Conservation (phyloP, 805 yeast genomes). For the Debaryomyces tyrocola region DNA sequence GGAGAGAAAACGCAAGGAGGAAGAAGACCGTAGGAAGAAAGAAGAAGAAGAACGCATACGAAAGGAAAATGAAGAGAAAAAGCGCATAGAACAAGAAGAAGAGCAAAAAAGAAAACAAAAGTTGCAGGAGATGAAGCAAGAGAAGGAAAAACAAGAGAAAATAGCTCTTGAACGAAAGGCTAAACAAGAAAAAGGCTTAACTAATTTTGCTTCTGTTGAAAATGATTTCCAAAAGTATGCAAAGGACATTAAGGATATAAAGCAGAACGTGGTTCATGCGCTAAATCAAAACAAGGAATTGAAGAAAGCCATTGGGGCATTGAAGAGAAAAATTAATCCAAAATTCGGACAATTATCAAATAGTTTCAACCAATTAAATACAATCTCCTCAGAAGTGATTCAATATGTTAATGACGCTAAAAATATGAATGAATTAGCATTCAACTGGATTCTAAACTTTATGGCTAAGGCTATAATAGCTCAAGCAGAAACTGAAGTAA, state of each 20-base stretch:
- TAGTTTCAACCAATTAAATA: slow-evolving; percentile 56
- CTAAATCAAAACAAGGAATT: slow-evolving; percentile 50
- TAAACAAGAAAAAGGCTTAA: slow-evolving; percentile 18
- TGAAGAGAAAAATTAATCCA: slow-evolving; percentile 78
- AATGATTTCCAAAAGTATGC: slow-evolving; percentile 48
- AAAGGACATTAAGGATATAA: slow-evolving; percentile 56
- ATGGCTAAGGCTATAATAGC: slow-evolving; percentile 82
- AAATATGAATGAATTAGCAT: slow-evolving; percentile 47
- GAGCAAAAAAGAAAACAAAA: slow-evolving; percentile 23
- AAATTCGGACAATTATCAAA: slow-evolving; percentile 90
- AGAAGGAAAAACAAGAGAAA: slow-evolving; percentile 10
- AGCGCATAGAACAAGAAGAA: slow-evolving; percentile 12
- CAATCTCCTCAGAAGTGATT: slow-evolving; percentile 51
- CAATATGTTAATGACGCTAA: slow-evolving; percentile 50
- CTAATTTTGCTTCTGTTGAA: slow-evolving; percentile 39
- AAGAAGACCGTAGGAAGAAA: slow-evolving; percentile 6
- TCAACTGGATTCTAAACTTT: slow-evolving; percentile 74
- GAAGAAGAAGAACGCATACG: slow-evolving; percentile 8
- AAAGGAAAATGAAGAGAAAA: slow-evolving; percentile 7
- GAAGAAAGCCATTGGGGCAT: slow-evolving; percentile 55
- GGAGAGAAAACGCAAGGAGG: slow-evolving; percentile 8
- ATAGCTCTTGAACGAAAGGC: slow-evolving; percentile 16
- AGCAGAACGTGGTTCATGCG: slow-evolving; percentile 55
- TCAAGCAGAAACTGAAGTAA: slow-evolving; percentile 91
- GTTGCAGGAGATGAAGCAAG: slow-evolving; percentile 17